phyloP scores from a whole-genome alignment of 2,329 filamentous ascomycete species.

The Fonsecaea erecta region DNA sequence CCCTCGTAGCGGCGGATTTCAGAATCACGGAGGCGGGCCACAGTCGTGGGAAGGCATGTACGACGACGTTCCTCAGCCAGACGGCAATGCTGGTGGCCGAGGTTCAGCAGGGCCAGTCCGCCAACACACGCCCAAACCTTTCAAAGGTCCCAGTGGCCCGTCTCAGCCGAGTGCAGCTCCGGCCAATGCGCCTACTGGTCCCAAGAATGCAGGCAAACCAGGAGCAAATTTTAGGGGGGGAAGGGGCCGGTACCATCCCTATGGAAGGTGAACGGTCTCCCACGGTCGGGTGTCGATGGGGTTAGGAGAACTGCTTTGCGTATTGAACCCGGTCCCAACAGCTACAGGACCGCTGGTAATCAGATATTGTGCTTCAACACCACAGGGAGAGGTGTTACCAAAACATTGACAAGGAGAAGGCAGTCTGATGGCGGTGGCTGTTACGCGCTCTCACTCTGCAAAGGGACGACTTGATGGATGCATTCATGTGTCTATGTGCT shows the following conservation, averaged over 20 bases:
- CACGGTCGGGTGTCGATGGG: background rate
- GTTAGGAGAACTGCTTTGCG: background rate
- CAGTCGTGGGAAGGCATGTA: constrained; percentile 98
- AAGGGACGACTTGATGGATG: background rate
- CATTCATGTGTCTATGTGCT: background rate
- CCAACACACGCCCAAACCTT: constrained; percentile 47
- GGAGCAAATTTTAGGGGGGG: constrained; percentile 94
- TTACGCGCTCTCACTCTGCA: background rate
- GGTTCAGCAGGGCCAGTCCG: constrained; percentile 48
- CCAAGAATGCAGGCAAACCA: constrained; percentile 87
- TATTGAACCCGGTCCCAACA: background rate
- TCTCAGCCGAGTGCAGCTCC: constrained; percentile 62
- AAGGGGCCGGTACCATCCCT: constrained; percentile 81
- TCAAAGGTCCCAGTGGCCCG: constrained; percentile 54
- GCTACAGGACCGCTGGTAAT: background rate
- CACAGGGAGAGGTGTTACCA: background rate
- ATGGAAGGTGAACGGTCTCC: constrained; percentile 52
- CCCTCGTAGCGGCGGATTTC: constrained; percentile 34
- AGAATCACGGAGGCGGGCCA: constrained; percentile 61
- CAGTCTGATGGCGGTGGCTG: background rate
- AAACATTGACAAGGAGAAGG: background rate
- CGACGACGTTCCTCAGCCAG: constrained; percentile 87
- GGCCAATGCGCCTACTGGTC: constrained; percentile 87
- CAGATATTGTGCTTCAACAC: background rate
- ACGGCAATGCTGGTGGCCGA: constrained; percentile 57